Conservation (phyloP, 164 flowering plant genomes). For the Stephania japonica region DNA sequence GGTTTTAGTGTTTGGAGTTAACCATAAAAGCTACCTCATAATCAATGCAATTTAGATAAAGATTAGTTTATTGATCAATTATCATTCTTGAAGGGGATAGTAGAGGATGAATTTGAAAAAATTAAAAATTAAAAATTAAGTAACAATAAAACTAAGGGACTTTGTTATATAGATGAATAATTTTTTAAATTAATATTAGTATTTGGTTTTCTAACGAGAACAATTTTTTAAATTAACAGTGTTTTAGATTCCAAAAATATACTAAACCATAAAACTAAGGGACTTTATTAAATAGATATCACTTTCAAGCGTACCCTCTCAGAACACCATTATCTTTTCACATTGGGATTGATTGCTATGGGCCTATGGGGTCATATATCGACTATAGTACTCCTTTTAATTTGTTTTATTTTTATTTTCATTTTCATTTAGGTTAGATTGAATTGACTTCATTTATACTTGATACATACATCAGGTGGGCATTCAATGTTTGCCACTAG, state of each 20-base stretch:
- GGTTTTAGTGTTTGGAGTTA: background rate
- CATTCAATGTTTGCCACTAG: background rate
- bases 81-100: too few relatives aligned
- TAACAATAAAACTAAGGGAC: too few relatives aligned
- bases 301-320: background rate
- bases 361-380: background rate
- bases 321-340: background rate
- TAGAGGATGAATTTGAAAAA: too few relatives aligned
- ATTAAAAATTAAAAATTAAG: too few relatives aligned
- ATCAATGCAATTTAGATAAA: background rate
- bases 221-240: too few relatives aligned
- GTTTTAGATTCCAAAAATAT: too few relatives aligned
- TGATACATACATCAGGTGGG: background rate
- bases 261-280: too few relatives aligned
- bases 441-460: background rate
- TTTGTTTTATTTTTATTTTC: too few relatives aligned
- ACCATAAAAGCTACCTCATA: background rate
- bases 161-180: too few relatives aligned
- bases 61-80: background rate
- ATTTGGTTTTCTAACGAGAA: too few relatives aligned
- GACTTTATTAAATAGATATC: background rate
- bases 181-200: too few relatives aligned
- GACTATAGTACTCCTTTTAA: too few relatives aligned
- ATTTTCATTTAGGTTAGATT: background rate
- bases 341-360: background rate